Evolutionary conservation across 495 filamentous ascomycete species (phyloP).

Genomic region (Astrothelium subdiscretum): DNA sequence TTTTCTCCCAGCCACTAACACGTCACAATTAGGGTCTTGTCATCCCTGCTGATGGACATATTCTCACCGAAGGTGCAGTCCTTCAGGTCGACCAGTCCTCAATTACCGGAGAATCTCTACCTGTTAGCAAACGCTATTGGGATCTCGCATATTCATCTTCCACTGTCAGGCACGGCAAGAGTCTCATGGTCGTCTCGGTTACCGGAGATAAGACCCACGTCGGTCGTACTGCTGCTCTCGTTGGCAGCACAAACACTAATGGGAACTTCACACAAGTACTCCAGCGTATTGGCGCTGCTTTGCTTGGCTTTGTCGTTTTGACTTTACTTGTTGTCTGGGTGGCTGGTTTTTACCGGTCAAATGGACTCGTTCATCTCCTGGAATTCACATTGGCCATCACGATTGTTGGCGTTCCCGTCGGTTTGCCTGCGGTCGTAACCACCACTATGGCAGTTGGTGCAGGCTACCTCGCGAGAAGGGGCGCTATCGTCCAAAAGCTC

Average conservation of each 20-base stretch:
- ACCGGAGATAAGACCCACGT: conserved; percentile 85
- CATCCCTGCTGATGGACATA: conserved; percentile 75
- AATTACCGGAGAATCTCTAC: conserved; percentile 86
- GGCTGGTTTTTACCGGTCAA: conserved; percentile 75
- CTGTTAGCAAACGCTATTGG: conserved; percentile 72
- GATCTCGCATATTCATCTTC: conserved; percentile 77
- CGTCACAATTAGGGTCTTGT: conserved; percentile 52
- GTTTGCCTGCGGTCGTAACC: conserved; percentile 90
- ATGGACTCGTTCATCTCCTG: conserved; percentile 60
- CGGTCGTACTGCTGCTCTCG: conserved; percentile 75
- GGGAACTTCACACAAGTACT: conserved; percentile 88
- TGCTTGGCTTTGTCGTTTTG: conserved; percentile 69
- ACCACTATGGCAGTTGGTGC: conserved; percentile 96
- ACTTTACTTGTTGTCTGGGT: conserved; percentile 78
- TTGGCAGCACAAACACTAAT: conserved; percentile 58
- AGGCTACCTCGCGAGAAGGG: conserved; percentile 86
- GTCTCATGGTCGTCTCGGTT: conserved; percentile 65
- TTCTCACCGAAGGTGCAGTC: conserved; percentile 67
- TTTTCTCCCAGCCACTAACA: neutral
- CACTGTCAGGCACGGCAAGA: conserved; percentile 79
- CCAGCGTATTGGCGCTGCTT: conserved; percentile 71
- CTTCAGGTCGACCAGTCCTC: conserved; percentile 87
- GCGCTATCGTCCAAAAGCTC: conserved; percentile 93
- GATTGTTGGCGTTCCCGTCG: conserved; percentile 90
- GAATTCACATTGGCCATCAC: conserved; percentile 78